A percentile compares a stretch with the other conserved stretches of the same genome.
phyloP scores from a whole-genome alignment of 345 rosid species.

The Moricandia arvensis region DNA sequence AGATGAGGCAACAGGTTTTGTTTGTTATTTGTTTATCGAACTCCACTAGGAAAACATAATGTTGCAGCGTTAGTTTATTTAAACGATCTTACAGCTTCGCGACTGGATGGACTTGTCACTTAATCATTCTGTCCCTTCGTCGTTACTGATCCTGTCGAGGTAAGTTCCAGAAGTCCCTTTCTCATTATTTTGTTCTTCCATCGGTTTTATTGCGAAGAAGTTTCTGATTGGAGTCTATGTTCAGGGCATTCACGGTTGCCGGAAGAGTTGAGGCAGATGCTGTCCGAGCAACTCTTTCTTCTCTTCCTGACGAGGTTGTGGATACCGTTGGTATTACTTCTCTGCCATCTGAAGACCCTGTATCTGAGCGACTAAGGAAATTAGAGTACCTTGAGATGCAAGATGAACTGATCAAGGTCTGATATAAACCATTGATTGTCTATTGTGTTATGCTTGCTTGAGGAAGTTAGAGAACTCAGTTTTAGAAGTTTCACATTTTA shows the following conservation, averaged over 20 bases:
- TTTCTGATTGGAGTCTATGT: slow-evolving; percentile 15
- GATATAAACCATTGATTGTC: slow-evolving; percentile 15
- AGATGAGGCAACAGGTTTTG: slow-evolving; percentile 78
- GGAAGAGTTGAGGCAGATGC: slow-evolving; percentile 84
- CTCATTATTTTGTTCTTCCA: background rate
- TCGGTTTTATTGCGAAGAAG: background rate
- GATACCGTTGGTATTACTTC: slow-evolving; percentile 85
- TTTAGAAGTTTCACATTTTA: background rate
- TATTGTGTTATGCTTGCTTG: slow-evolving; percentile 15
- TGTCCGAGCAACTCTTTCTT: slow-evolving; percentile 86
- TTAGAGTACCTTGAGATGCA: slow-evolving; percentile 91
- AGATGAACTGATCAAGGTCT: slow-evolving; percentile 90
- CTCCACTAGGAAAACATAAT: background rate
- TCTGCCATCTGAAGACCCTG: slow-evolving; percentile 87
- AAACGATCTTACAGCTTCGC: slow-evolving; percentile 54
- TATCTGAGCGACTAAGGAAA: slow-evolving; percentile 89
- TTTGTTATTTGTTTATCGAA: slow-evolving; percentile 12
- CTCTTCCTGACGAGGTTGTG: slow-evolving; percentile 96
- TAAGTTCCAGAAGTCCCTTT: slow-evolving; percentile 14
- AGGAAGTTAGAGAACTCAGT: slow-evolving; percentile 13
- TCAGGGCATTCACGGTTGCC: slow-evolving; percentile 79
- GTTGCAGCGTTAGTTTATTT: slow-evolving; percentile 12
- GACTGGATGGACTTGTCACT: slow-evolving; percentile 91
- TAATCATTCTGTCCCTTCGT: slow-evolving; percentile 85
- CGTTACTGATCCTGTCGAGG: slow-evolving; percentile 81